Evolutionary conservation across 768 basidiomycete species (phyloP).

Genomic region (Tephrocybe sp.): DNA sequence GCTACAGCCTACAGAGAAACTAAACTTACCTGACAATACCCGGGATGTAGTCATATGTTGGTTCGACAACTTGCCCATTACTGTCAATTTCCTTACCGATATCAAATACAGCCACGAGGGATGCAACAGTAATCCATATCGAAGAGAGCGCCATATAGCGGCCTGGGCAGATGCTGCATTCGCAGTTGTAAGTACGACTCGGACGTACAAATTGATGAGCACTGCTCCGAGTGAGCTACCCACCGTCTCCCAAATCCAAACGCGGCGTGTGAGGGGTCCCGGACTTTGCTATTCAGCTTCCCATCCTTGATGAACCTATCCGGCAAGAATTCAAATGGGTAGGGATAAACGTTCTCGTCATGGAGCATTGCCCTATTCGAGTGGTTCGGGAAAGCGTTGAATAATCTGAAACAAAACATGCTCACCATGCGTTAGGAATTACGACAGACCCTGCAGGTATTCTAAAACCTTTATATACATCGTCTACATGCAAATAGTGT

Average conservation of each 20-base stretch:
- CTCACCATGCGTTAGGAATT: constrained; percentile 29
- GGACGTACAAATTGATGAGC: not conserved
- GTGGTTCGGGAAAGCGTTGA: no score
- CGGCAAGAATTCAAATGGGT: constrained; percentile 32
- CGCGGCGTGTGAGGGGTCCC: constrained; percentile 15
- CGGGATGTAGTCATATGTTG: no score
- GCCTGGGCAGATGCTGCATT: constrained; percentile 33
- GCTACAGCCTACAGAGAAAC: no score
- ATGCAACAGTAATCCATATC: constrained; percentile 29
- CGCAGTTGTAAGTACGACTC: not conserved
- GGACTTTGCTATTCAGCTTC: constrained; percentile 14
- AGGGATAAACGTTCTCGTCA: constrained; percentile 30
- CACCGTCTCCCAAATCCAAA: constrained; percentile 27
- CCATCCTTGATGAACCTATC: constrained; percentile 35
- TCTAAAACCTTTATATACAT: constrained; percentile 23
- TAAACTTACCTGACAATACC: no score
- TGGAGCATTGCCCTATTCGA: constrained; percentile 36
- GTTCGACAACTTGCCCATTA: constrained; percentile 16
- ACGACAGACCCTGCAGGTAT: constrained; percentile 31
- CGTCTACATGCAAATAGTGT: constrained; percentile 25
- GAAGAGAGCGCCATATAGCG: constrained; percentile 30
- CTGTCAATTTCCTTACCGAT: constrained; percentile 22
- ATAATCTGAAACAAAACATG: no score
- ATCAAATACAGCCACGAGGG: constrained; percentile 29
- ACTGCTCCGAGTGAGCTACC: no score